Conservation (phyloP, 108 stramenopile genomes). For the Thalassiosira profunda region DNA sequence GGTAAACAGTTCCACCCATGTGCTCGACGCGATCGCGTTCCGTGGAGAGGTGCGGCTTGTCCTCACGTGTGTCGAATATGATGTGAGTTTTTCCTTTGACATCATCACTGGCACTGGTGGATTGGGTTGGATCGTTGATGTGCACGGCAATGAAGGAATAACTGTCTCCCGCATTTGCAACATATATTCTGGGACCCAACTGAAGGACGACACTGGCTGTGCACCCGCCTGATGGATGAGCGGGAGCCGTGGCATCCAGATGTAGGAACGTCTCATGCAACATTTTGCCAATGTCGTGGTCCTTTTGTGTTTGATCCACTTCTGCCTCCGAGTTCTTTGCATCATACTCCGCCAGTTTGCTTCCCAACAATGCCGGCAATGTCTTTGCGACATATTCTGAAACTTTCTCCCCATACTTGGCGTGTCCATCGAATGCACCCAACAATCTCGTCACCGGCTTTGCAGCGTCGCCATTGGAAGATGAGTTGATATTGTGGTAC, state of each 20-base stretch:
- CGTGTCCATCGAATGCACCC: conserved; percentile 91
- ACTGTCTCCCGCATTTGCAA: conserved; percentile 88
- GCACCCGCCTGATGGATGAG: conserved; percentile 64
- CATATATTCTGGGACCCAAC: conserved; percentile 63
- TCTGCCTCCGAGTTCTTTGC: conserved; percentile 10
- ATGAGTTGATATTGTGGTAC: conserved; percentile 25
- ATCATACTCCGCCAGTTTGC: conserved; percentile 41
- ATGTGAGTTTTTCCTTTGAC: conserved; percentile 32
- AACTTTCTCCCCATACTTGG: conserved; percentile 68
- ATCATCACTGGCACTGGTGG: background rate
- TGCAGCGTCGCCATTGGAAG: background rate
- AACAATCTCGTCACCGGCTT: conserved; percentile 48
- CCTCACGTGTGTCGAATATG: conserved; percentile 71
- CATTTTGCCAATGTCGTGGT: conserved; percentile 36
- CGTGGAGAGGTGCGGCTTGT: conserved; percentile 76
- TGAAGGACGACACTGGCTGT: conserved; percentile 77
- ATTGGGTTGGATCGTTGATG: conserved; percentile 23
- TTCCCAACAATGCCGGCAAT: conserved; percentile 62
- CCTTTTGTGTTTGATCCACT: conserved; percentile 12
- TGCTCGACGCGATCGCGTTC: conserved; percentile 70
- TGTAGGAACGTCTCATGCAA: conserved; percentile 76
- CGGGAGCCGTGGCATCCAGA: conserved; percentile 71
- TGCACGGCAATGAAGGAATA: conserved; percentile 79
- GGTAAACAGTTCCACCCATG: conserved; percentile 78
- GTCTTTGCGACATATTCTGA: conserved; percentile 66